Percentiles rank a stretch among this genome's conserved stretches.
Evolutionary conservation across 768 basidiomycete genomes (phyloP).

Genomic region (Kwoniella europaea): DNA sequence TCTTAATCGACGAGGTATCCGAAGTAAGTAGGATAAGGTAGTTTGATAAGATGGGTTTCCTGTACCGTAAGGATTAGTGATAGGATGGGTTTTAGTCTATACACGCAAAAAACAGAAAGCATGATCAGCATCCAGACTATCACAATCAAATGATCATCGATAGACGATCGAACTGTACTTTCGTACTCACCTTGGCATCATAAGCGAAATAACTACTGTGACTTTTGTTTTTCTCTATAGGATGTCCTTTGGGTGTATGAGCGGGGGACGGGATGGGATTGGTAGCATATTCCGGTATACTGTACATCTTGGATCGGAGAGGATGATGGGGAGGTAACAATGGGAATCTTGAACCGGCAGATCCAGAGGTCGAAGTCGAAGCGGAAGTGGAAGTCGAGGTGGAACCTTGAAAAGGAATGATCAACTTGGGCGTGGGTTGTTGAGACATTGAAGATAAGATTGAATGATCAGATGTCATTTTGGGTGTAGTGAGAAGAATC

Average conservation of each 20-base stretch:
- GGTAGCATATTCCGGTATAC: slow-evolving; percentile 11
- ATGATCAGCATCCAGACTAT: neutral
- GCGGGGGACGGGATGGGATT: slow-evolving; percentile 24
- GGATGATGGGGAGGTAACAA: slow-evolving; percentile 44
- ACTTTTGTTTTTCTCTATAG: slow-evolving; percentile 18
- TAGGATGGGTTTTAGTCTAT: slow-evolving; percentile 25
- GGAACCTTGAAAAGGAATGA: slow-evolving; percentile 18
- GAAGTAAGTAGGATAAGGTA: slow-evolving; percentile 46
- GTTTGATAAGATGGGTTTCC: slow-evolving; percentile 37
- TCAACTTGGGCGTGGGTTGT: slow-evolving; percentile 30
- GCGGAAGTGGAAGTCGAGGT: slow-evolving; percentile 13
- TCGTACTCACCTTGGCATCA: slow-evolving; percentile 30
- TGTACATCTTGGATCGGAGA: slow-evolving; percentile 31
- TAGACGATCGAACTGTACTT: too few relatives aligned
- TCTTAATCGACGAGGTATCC: slow-evolving; percentile 51
- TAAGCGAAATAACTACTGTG: slow-evolving; percentile 24
- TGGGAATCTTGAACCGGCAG: slow-evolving; percentile 26
- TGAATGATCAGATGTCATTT: slow-evolving; percentile 33
- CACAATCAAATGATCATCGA: neutral
- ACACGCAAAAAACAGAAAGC: neutral
- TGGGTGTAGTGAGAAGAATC: slow-evolving; percentile 7
- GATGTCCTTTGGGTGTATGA: slow-evolving; percentile 51
- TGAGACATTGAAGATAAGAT: slow-evolving; percentile 28
- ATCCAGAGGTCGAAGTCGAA: slow-evolving; percentile 9
- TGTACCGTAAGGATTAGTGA: slow-evolving; percentile 28